Base-by-base conservation (phyloP, 2,329 filamentous ascomycete species). In the Annulohypoxylon truncatum region DNA sequence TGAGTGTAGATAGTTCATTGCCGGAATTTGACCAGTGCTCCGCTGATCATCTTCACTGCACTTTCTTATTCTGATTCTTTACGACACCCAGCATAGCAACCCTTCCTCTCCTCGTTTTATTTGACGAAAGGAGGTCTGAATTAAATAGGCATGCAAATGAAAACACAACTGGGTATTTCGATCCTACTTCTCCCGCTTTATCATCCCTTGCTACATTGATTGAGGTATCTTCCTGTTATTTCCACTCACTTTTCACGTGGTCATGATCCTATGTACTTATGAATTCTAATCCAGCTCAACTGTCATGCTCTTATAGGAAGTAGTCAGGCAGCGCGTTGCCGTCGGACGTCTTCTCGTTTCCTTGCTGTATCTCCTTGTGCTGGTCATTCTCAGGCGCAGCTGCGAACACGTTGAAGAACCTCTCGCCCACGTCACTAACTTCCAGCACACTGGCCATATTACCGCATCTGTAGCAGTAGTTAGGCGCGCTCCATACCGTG, bases 401-500 rank as follows among this genome's bases (percentile, higher is more conserved):
- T 61, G 96, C 93, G 78, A 99, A 99, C 22, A 98, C 94, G 77
- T 99, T 99, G 84, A 98, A 99, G 80, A 93, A 97, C 64, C 95
- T 86, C 79, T 97, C 94, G 35, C 96, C 95, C 0, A 90, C 91
- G 76, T 97, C 94, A 78, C 93, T 95, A 62, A 99, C 96, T 81
- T 99, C 96, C 35, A 99, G 85, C 47, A 99, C 96, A 79, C 94
- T 97, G 7, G 96, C 96, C 87, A 98, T 90, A 78, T 99, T 99
- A 48, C 96, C 96, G 80, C 96, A 99, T 33, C 94, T 86, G 79
- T 97, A 97, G 80, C 93, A 96, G 81, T 96, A 96, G 75, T 96
- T 99, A 1, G 96, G 96, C 3, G 96, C 96, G 77, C 94, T 97
- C 96, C 96, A 99, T 5, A 99, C 96, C 0, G 96, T 99, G 78